These are phyloP conservation scores for Rhytidhysteron rufulum DNA, from an alignment of 2,329 filamentous ascomycete genomes.

Conservation along the genomic window DNA sequence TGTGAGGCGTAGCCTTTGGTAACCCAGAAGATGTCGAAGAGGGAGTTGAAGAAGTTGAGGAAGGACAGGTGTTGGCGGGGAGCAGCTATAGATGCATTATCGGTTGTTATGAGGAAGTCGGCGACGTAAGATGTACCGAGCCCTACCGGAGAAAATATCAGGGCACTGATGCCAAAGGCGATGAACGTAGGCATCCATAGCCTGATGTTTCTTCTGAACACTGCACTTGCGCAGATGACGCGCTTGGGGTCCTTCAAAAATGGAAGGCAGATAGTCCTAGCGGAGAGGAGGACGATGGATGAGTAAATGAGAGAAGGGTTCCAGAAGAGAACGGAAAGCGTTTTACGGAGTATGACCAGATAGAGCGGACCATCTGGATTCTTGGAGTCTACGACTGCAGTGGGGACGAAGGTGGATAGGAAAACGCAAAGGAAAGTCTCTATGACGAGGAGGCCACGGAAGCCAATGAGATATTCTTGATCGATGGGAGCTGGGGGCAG, in stretches of 20 bases:
- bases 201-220: constrained; percentile 41
- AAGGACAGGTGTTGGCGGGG: constrained; percentile 35
- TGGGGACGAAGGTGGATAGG: constrained; percentile 43
- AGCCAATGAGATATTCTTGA: constrained; percentile 39
- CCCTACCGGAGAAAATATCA: constrained; percentile 31
- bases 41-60: constrained; percentile 43
- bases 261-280: constrained; percentile 40
- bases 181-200: constrained; percentile 41
- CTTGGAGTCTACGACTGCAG: constrained; percentile 34
- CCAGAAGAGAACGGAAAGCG: constrained; percentile 44
- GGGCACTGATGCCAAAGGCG: constrained; percentile 37
- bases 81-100: constrained; percentile 35
- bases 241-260: constrained; percentile 38
- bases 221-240: constrained; percentile 33
- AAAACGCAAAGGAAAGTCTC: constrained; percentile 45
- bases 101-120: constrained; percentile 33
- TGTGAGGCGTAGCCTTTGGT: constrained; percentile 36
- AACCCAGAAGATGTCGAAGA: constrained; percentile 47
- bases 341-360: constrained; percentile 42
- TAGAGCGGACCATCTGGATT: constrained; percentile 36
- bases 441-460: constrained; percentile 43
- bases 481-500: constrained; percentile 10
- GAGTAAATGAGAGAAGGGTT: constrained; percentile 45
- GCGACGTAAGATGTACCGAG: constrained; percentile 30
- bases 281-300: constrained; percentile 45